Base-by-base conservation (phyloP, 441 rosid species). In the Pelargonium fulgidum region DNA sequence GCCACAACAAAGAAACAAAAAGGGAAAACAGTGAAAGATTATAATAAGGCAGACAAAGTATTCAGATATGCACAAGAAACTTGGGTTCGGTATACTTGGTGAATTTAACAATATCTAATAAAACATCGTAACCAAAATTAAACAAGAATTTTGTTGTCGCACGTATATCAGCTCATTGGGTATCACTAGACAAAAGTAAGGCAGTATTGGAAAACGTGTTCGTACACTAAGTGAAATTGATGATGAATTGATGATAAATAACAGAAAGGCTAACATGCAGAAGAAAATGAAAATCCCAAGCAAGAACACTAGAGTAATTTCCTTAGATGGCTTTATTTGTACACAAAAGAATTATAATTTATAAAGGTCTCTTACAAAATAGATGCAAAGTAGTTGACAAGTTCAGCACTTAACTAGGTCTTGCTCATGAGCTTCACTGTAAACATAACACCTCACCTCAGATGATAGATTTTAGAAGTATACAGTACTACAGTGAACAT, bases 1-100 rank as follows among this genome's bases (percentile, higher is more conserved):
- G 80, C 79, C 73, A 33, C 39, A 33, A 4, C 7, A 33, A 33
- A 33, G 39, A 33, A 33, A 33, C 39, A 33, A 33, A 33, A 33
- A 33, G 39, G 39, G 39, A 33, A 33, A 33, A 29, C 36, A 29
- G 39, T 33, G 7, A 33, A 0, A 33, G 36, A 29, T 29, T 29
- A 29, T 29, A 3, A 29, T 29, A 29, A 29, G 7, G 39, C 39
- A 33, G 39, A 33, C 7, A 5, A 33, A 33, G 39, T 33, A 33
- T 33, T 33, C 39, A 33, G 7, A 33, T 33, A 33, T 33, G 39
- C 39, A 33, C 39, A 33, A 33, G 7, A 33, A 33, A 33, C 39
- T 33, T 5, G 24, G 24, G 39, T 33, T 33, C 7, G 39, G 39
- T 33, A 33, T 33, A 33, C 39, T 33, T 33, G 39, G 7, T 33